Conservation (phyloP, 1,284 basidiomycete genomes). For the Apiotrichum sp. region DNA sequence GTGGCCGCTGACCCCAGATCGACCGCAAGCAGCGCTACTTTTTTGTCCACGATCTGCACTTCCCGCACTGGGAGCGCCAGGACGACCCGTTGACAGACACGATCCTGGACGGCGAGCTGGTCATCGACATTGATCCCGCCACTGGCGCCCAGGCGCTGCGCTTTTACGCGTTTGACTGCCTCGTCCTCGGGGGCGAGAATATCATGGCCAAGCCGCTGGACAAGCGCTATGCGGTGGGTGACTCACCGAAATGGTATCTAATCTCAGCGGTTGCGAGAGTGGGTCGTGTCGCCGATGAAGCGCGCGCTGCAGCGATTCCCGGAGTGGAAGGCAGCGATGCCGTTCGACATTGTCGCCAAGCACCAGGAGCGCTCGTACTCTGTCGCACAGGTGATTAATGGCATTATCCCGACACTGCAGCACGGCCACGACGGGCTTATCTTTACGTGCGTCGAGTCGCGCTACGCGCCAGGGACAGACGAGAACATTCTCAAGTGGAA, state of each 20-base stretch:
- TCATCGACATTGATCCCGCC: conserved; percentile 69
- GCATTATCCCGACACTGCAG: conserved; percentile 78
- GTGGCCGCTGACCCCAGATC: conserved; percentile 55
- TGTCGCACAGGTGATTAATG: conserved; percentile 73
- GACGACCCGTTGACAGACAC: conserved; percentile 65
- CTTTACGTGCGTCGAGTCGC: conserved; percentile 83
- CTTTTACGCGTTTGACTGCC: conserved; percentile 86
- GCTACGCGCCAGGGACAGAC: conserved; percentile 87
- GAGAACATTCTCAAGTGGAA: conserved; percentile 96
- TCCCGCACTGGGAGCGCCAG: conserved; percentile 75
- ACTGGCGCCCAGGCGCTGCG: conserved; percentile 72
- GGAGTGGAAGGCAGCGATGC: conserved; percentile 57
- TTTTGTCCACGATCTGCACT: conserved; percentile 66
- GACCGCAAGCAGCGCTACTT: conserved; percentile 91
- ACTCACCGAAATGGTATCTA: not conserved
- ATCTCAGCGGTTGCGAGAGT: conserved; percentile 67
- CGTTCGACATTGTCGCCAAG: conserved; percentile 89
- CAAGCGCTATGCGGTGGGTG: conserved; percentile 81
- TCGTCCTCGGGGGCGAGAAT: conserved; percentile 79
- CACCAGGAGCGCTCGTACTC: conserved; percentile 83
- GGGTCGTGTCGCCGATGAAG: conserved; percentile 74
- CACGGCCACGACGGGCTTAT: conserved; percentile 97
- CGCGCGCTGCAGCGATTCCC: conserved; percentile 61
- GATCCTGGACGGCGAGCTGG: conserved; percentile 89
- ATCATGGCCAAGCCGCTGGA: conserved; percentile 76